phyloP scores from a whole-genome alignment of 1,284 basidiomycete genomes.

The Ustilago cynodontis region DNA sequence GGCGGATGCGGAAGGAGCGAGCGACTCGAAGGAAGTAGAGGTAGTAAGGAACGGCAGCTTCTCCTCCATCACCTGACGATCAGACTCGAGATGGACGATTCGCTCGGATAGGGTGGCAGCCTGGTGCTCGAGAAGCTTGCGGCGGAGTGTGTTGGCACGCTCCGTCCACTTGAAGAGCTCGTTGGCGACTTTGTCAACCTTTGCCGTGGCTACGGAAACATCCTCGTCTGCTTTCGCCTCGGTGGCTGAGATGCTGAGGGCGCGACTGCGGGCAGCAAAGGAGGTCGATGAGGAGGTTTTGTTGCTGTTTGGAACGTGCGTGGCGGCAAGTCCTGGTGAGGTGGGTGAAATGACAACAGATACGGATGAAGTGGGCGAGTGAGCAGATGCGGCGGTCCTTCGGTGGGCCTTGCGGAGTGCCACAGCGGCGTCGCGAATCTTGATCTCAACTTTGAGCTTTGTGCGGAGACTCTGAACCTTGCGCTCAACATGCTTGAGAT shows the following conservation, averaged over 20 bases:
- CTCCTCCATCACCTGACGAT: slow-evolving; percentile 40
- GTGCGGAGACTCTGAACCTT: slow-evolving; percentile 40
- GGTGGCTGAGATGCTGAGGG: slow-evolving; percentile 40
- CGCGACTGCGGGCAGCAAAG: slow-evolving; percentile 26
- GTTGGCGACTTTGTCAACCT: slow-evolving; percentile 55
- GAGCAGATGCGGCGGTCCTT: slow-evolving; percentile 30
- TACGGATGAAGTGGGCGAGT: slow-evolving; percentile 31
- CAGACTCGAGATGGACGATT: slow-evolving; percentile 47
- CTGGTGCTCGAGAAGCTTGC: slow-evolving; percentile 58
- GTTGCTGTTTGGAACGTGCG: not conserved
- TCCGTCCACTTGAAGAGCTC: slow-evolving; percentile 53
- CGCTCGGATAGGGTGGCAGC: slow-evolving; percentile 54
- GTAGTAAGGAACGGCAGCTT: slow-evolving; percentile 39
- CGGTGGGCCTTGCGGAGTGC: slow-evolving; percentile 56
- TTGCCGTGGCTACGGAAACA: slow-evolving; percentile 42
- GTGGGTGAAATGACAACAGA: slow-evolving; percentile 30
- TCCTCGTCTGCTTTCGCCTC: slow-evolving; percentile 58
- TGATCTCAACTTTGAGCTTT: slow-evolving; percentile 60
- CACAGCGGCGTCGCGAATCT: slow-evolving; percentile 60
- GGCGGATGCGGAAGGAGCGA: slow-evolving; percentile 42
- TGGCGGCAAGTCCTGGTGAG: slow-evolving; percentile 12
- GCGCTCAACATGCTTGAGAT: slow-evolving; percentile 53
- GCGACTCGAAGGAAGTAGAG: slow-evolving; percentile 44
- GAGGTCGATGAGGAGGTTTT: slow-evolving; percentile 22
- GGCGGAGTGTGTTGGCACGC: slow-evolving; percentile 37